phyloP scores from a whole-genome alignment of 106 monocot species.

The Acorus calamus region DNA sequence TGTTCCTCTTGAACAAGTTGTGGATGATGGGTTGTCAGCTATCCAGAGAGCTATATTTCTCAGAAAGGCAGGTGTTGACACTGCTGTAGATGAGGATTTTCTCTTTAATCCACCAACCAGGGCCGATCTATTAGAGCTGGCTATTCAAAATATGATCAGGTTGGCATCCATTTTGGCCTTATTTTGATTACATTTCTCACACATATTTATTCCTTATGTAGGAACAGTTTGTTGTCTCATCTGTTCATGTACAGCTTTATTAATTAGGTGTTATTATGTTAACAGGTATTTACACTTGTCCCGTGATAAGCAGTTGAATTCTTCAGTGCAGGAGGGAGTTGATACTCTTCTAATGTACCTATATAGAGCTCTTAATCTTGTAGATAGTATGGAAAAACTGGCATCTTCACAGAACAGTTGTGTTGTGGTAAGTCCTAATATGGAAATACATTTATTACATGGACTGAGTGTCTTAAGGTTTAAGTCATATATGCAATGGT shows the following conservation, averaged over 20 bases:
- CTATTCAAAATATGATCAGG: conserved; percentile 72
- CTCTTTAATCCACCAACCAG: conserved; percentile 83
- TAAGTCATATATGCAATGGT: conserved; percentile 18
- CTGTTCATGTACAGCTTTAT: too few relatives aligned
- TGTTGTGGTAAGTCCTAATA: conserved; percentile 60
- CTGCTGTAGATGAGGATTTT: conserved; percentile 61
- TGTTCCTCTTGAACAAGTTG: conserved; percentile 80
- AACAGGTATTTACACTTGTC: conserved; percentile 60
- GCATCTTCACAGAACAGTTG: conserved; percentile 88
- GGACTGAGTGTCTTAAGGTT: neutral
- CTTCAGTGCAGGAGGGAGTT: conserved; percentile 66
- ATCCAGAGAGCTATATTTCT: conserved; percentile 70
- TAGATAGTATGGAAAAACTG: conserved; percentile 86
- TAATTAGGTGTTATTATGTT: neutral
- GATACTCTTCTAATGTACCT: conserved; percentile 99
- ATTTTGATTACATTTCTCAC: conserved; percentile 1
- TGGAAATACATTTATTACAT: neutral
- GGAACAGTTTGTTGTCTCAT: neutral
- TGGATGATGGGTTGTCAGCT: conserved; percentile 68
- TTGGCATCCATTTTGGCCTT: conserved; percentile 14
- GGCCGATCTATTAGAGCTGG: conserved; percentile 62
- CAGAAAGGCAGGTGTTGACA: conserved; percentile 87
- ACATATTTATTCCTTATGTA: neutral
- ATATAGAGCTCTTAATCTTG: conserved; percentile 80
- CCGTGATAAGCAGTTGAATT: conserved; percentile 52